Evolutionary conservation across 2,329 filamentous ascomycete genomes (phyloP), one percentile per base, ranked within the genome.

Genomic region (Zymoseptoria brevis): DNA sequence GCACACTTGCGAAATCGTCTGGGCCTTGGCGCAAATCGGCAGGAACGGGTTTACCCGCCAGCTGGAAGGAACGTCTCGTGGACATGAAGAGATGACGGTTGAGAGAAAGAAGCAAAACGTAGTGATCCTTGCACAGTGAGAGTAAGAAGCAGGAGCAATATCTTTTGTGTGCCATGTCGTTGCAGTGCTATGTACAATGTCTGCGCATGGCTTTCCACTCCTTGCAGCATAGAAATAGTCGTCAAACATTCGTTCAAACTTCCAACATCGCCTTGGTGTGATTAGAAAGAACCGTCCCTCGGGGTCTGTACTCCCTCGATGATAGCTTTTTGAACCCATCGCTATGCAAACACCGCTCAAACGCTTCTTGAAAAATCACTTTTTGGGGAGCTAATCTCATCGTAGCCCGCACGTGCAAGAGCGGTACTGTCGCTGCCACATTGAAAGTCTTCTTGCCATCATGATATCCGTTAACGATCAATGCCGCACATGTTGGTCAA

Each of bases 401-500:
- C 60, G 52, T 64, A 61, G 62, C 64, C 62, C 60, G 62, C 62
- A 22, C 8, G 54, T 13, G 21, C 53, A 53, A 19, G 29, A 50
- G 60, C 62, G 60, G 62, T 58, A 24, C 63, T 63, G 55, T 62
- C 41, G 26, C 53, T 49, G 29, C 56, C 55, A 22, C 29, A 50
- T 24, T 45, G 56, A 41, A 54, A 21, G 53, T 55, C 24, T 56
- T 58, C 54, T 61, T 24, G 6, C n/a, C 9, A 29, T 29, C 53
- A 19, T 2, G 24, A 22, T n/a, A 50, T 58, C 3, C 41, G 8
- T 22, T n/a, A 9, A 8, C 19, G 19, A 29, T 22, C 49, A 62
- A 21, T 59, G 57, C 50, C 58, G 62, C 21, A 26, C 57, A 35
- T 62, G 63, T 41, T 66, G 65, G n/a, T 67, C 64, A 49, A 59